A percentile compares a stretch with the other conserved stretches of the same genome.
Evolutionary conservation across 2,329 filamentous ascomycete species (phyloP).

Genomic region (Botryotinia convoluta): DNA sequence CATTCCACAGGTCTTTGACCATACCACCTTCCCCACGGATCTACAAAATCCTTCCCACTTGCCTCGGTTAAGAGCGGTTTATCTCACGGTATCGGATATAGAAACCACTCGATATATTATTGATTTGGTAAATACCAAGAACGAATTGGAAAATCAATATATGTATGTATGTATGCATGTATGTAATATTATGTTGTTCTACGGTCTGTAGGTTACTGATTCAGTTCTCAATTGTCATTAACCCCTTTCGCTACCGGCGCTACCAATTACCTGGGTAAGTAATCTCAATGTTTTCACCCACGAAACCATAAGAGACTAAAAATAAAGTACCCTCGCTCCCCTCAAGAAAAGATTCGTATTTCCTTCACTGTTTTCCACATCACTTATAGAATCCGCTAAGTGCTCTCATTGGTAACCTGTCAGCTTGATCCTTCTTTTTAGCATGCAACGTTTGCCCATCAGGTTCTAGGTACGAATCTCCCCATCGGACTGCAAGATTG

Average conservation of each 20-base stretch:
- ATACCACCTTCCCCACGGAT: slow-evolving; percentile 17
- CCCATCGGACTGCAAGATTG: background rate
- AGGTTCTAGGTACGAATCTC: background rate
- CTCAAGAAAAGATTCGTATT: background rate
- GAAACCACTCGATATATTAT: background rate
- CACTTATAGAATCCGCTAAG: slow-evolving; percentile 10
- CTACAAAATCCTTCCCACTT: background rate
- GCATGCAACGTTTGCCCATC: background rate
- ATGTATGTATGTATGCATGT: background rate
- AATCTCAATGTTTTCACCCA: background rate
- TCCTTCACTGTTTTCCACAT: background rate
- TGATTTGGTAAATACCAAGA: background rate
- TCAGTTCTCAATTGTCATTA: background rate
- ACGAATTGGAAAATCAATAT: background rate
- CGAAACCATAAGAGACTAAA: background rate
- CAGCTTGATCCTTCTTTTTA: background rate
- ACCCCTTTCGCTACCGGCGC: background rate
- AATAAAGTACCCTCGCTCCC: background rate
- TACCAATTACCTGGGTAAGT: background rate
- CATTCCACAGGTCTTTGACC: background rate
- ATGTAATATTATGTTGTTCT: background rate
- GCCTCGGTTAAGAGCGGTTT: slow-evolving; percentile 18
- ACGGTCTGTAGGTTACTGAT: background rate
- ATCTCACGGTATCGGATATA: background rate
- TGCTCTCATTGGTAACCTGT: background rate